Evolutionary conservation across 2,329 filamentous ascomycete genomes (phyloP), one percentile per base, ranked within the genome.

Genomic region (Bertia moriformis): DNA sequence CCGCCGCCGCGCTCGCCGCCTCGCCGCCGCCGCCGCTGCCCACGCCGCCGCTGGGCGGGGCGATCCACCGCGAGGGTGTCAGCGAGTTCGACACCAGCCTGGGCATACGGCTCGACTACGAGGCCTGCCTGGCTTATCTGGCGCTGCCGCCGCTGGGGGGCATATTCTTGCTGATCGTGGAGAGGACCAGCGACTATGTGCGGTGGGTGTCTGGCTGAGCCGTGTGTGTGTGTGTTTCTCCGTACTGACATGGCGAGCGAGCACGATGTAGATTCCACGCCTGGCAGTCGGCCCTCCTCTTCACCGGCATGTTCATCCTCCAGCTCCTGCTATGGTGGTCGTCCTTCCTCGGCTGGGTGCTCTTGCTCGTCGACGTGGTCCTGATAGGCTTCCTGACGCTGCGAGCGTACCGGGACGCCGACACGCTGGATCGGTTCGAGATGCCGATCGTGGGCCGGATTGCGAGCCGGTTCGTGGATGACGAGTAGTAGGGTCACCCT

Each of bases 181-280:
- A 98, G 68, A 77, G 88, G 53, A 91, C 94, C 65, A 95, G 87
- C 54, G 91, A 98, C 61, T 98, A 94, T 59, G 91, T 98, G 41
- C 73, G 91, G 83, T 89, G 61, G 42, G 72, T 54, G 43, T 40
- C 36, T n/a, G n/a, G n/a, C n/a, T n/a, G n/a, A n/a, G n/a, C n/a
- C n/a, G 20, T 18, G 24, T 12, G n/a, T 14, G 37, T 41, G 17
- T 10, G 18, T 14, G 10, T 33, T 27, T 35, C 4, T 37, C 30
- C 13, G 14, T 40, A 15, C n/a, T 38, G 19, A 18, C 19, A 17
- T 22, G 37, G 18, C 38, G 10, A 38, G 43, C 4, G 35, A 19
- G n/a, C n/a, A n/a, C n/a, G n/a, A n/a, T n/a, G n/a, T 48, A 89
- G 84, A 45, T 96, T 96, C 49, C 91, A 98, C 58, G 91, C 91